Conservation (phyloP, 306 rosid species). For the Dalbergia oliveri region DNA sequence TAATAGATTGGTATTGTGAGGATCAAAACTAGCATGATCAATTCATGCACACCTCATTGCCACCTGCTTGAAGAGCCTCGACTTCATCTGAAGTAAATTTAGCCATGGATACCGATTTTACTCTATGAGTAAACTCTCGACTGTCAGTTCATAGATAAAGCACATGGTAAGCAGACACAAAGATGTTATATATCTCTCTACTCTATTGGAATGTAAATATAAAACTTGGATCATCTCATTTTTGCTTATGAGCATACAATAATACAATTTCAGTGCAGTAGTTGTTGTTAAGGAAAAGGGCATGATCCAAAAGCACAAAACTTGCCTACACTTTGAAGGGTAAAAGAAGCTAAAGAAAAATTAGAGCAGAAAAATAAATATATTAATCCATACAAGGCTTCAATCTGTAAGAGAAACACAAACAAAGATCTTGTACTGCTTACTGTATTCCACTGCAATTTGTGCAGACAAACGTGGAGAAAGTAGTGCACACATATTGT, state of each 20-base stretch:
- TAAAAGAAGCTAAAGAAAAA: background rate
- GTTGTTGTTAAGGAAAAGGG: background rate
- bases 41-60: constrained; percentile 74
- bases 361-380: background rate
- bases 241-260: background rate
- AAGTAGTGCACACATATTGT: constrained; percentile 91
- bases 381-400: background rate
- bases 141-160: constrained; percentile 55
- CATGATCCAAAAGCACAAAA: background rate
- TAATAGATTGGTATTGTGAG: background rate
- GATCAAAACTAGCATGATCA: constrained; percentile 6
- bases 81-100: constrained; percentile 83
- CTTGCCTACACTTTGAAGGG: background rate
- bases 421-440: constrained; percentile 38
- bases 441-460: constrained; percentile 98
- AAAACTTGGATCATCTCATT: background rate
- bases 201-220: background rate
- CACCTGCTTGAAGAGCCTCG: constrained; percentile 84
- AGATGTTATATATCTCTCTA: background rate
- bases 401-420: constrained; percentile 1
- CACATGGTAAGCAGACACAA: constrained; percentile 22
- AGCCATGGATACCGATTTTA: constrained; percentile 91
- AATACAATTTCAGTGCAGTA: background rate
- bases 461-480: constrained; percentile 86
- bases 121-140: constrained; percentile 92